phyloP scores from a whole-genome alignment of 495 filamentous ascomycete genomes.

The Aspergillus saccharolyticus region DNA sequence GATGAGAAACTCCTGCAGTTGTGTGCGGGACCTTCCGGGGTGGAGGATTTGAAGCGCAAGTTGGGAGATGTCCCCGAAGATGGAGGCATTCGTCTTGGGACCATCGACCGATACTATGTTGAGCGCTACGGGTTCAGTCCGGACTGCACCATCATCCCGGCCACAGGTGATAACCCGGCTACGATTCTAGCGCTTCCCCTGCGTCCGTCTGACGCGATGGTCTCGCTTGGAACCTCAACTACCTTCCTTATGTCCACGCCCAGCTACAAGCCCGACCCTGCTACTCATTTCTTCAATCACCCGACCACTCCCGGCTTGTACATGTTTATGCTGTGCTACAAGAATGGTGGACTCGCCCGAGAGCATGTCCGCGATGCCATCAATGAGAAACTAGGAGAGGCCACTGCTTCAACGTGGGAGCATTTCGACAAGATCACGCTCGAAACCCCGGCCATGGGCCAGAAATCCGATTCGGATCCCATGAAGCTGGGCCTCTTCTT shows the following conservation, averaged over 20 bases:
- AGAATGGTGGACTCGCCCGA: constrained; percentile 90
- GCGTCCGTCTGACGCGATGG: constrained; percentile 81
- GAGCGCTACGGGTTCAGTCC: constrained; percentile 69
- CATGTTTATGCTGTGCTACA: constrained; percentile 99
- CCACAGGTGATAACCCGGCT: constrained; percentile 93
- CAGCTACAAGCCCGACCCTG: constrained; percentile 78
- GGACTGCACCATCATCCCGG: constrained; percentile 71
- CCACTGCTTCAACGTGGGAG: constrained; percentile 57
- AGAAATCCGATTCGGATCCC: constrained; percentile 44
- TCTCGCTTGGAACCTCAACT: constrained; percentile 89
- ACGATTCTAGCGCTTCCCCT: constrained; percentile 90
- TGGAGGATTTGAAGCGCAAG: constrained; percentile 65
- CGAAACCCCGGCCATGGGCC: constrained; percentile 62
- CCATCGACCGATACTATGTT: constrained; percentile 69
- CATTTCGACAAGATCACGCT: constrained; percentile 66
- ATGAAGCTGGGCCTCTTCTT: constrained; percentile 91
- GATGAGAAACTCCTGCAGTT: constrained; percentile 68
- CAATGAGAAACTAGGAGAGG: constrained; percentile 40
- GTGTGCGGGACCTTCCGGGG: constrained; percentile 64
- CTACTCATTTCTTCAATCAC: constrained; percentile 87
- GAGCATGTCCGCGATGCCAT: constrained; percentile 77
- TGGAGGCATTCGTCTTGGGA: constrained; percentile 73
- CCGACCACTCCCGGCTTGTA: constrained; percentile 74
- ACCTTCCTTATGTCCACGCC: constrained; percentile 96
- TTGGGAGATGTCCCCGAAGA: constrained; percentile 76